A percentile compares a stretch with the other conserved stretches of the same genome.
These are phyloP conservation scores for Orbilia javanica DNA, from an alignment of 2,329 filamentous ascomycete genomes.

Conservation along the genomic window DNA sequence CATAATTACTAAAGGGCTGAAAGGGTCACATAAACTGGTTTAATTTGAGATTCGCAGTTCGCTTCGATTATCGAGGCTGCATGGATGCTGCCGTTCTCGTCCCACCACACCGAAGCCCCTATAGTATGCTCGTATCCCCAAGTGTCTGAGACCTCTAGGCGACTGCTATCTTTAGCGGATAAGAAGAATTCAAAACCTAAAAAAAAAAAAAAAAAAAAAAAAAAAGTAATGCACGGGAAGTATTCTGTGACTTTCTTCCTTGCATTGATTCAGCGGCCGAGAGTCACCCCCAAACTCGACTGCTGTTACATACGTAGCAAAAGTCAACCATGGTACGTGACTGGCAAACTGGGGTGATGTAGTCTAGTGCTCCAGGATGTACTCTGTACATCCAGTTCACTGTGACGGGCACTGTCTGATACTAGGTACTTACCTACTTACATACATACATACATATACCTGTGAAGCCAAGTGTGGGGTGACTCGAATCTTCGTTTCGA, in stretches of 20 bases:
- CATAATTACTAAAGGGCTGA: neutral
- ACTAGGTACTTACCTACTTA: too few species aligned
- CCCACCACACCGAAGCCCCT: neutral
- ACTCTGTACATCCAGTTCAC: neutral
- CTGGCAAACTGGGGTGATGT: neutral
- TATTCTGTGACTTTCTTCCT: neutral
- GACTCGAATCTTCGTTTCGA: neutral
- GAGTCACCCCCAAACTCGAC: conserved; percentile 4
- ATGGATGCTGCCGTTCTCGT: conserved; percentile 25
- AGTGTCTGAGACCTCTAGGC: conserved; percentile 15
- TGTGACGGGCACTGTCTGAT: neutral
- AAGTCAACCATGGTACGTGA: conserved; percentile 10
- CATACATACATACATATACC: neutral
- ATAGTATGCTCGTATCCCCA: conserved; percentile 13
- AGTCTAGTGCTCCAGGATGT: too few species aligned
- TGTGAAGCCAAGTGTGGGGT: conserved; percentile 7
- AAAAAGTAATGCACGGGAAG: neutral
- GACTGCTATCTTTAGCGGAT: conserved; percentile 23
- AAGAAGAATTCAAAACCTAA: too few species aligned
- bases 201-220: too few species aligned
- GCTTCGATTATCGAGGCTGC: conserved; percentile 42
- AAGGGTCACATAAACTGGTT: too few species aligned
- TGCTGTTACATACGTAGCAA: neutral
- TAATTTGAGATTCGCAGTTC: conserved; percentile 25
- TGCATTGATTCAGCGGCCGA: conserved; percentile 1